Evolutionary conservation across 2,329 filamentous ascomycete genomes (phyloP).

Genomic region (Xylariaceae sp.): DNA sequence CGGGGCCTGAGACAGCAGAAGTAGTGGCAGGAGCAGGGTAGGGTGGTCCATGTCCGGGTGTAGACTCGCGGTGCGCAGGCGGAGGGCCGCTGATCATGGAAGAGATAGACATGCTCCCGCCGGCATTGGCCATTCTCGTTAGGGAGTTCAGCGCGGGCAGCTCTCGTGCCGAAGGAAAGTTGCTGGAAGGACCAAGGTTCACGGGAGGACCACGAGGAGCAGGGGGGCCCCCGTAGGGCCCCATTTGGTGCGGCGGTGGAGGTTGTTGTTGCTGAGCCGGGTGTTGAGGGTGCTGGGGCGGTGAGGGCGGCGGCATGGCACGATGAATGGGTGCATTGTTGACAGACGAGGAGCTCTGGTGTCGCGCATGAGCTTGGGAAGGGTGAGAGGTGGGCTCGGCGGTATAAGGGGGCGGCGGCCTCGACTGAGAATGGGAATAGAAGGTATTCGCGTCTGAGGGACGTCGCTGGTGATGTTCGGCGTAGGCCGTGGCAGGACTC

Average conservation of each 20-base stretch:
- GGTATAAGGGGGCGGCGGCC: constrained; percentile 38
- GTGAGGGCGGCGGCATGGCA: constrained; percentile 40
- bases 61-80: constrained; percentile 51
- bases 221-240: constrained; percentile 39
- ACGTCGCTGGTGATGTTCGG: constrained; percentile 40
- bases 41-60: constrained; percentile 51
- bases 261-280: constrained; percentile 33
- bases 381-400: constrained; percentile 41
- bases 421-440: constrained; percentile 42
- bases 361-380: constrained; percentile 39
- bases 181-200: constrained; percentile 40
- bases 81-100: constrained; percentile 64
- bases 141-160: constrained; percentile 47
- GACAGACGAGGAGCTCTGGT: constrained; percentile 44
- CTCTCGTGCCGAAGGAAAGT: constrained; percentile 42
- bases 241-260: constrained; percentile 39
- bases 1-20: constrained; percentile 51
- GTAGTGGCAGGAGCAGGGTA: constrained; percentile 49
- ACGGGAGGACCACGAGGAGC: constrained; percentile 40
- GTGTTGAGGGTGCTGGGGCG: constrained; percentile 41
- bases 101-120: constrained; percentile 67
- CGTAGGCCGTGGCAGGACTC: constrained; percentile 36
- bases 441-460: constrained; percentile 41
- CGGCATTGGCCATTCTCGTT: constrained; percentile 53
- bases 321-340: constrained; percentile 36